A percentile compares a stretch with the other conserved stretches of the same genome.
These are phyloP conservation scores for Solidago caesia DNA, from an alignment of 129 eudicot species.

Conservation along the genomic window DNA sequence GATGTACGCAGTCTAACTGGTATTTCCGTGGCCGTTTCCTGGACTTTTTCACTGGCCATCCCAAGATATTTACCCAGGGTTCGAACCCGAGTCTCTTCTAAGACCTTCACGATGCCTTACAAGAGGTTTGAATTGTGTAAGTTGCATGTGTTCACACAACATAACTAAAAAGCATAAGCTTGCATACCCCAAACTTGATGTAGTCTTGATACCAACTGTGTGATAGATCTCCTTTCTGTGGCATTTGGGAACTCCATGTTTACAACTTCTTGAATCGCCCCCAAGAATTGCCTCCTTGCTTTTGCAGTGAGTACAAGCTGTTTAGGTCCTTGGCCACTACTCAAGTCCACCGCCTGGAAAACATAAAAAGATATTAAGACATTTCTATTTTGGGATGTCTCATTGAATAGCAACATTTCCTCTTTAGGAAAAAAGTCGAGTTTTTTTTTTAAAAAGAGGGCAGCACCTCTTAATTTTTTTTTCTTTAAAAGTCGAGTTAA, in stretches of 20 bases:
- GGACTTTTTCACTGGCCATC: no score
- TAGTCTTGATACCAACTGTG: constrained; percentile 50
- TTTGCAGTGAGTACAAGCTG: constrained; percentile 52
- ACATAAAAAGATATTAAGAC: neutral
- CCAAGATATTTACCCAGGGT: no score
- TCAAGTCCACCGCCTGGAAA: constrained; percentile 60
- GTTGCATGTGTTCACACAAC: neutral
- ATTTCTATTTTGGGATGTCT: neutral
- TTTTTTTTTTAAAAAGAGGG: no score
- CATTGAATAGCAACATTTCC: neutral
- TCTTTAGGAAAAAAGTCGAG: no score
- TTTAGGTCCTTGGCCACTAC: constrained; percentile 52
- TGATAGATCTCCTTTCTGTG: constrained; percentile 50
- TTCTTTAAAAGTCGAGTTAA: no score
- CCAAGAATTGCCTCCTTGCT: constrained; percentile 49
- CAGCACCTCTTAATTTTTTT: no score
- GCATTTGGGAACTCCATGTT: constrained; percentile 48
- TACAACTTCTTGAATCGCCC: constrained; percentile 54
- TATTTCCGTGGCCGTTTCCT: no score
- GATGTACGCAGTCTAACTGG: no score
- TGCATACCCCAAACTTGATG: constrained; percentile 74
- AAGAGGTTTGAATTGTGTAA: neutral
- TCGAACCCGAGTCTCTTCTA: no score
- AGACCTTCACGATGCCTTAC: no score
- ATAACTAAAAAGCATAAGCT: neutral